Evolutionary conservation across 2,329 filamentous ascomycete genomes (phyloP), one percentile per base, ranked within the genome.

Genomic region (Aureobasidium vineae): DNA sequence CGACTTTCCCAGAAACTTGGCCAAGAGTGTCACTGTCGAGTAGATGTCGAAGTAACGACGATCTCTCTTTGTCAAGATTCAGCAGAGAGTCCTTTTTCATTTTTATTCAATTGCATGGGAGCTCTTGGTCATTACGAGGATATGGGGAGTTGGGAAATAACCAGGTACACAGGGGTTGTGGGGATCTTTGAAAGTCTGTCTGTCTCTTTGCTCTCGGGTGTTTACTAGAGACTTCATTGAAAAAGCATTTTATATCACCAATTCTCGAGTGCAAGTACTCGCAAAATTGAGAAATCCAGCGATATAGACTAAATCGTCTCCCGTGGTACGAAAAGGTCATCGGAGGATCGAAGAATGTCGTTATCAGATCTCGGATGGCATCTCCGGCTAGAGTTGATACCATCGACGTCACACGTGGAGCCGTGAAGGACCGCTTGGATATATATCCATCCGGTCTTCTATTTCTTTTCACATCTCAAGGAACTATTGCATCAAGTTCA

Each of bases 11-110:
- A 90, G 95, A 76, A 99, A 99, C 84, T 82, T 99, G 82, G 95
- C 95, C 79, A 99, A 99, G 88, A 97, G 92, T 70, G 95, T 99
- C 71, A 99, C 95, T 70, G 95, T 99, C 72, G 95, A 99, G 87
- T 99, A 94, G 21, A 65, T 33, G 33, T 33, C 21, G 16, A 4
- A 36, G 56, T 6, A 16, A 4, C 5, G 2, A n/a, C 13, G n/a
- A 63, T 21, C 16, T 53, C 26, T 52, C 33, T 50, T 65, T 28
- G 10, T 31, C 15, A 38, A 47, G 38, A 11, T 54, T 21, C 41
- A 54, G n/a, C 61, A 63, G 26, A 19, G 36, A 63, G 19, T 41
- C 45, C 28, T 36, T 63, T 50, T 26, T 53, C 28, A 6, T 41
- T 53, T 53, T 45, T 52, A 31, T 63, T 45, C 43, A 52, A 21